Evolutionary conservation across 176 grass and related monocot genomes (phyloP).

Genomic region (Alopecurus myosuroides): DNA sequence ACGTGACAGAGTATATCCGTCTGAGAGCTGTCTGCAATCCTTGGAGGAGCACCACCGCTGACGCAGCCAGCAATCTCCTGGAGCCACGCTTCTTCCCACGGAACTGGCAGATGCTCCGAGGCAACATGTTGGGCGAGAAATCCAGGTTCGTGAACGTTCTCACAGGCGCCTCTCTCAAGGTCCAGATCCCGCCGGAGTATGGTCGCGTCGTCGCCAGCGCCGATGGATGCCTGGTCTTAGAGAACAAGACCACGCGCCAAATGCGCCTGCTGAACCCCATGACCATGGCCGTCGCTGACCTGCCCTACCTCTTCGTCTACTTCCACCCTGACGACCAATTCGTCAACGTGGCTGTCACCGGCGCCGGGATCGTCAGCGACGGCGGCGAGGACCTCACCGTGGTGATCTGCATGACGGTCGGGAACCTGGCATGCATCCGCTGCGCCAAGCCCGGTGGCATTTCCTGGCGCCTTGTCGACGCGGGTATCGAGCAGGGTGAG

Average conservation of each 20-base stretch:
- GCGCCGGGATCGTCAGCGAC: neutral
- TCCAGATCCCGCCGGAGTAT: neutral
- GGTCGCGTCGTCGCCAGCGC: neutral
- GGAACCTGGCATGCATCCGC: neutral
- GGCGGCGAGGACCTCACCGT: neutral
- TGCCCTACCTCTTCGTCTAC: neutral
- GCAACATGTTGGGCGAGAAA: neutral
- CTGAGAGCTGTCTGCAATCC: neutral
- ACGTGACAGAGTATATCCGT: neutral
- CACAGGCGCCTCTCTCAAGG: neutral
- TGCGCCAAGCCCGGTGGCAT: neutral
- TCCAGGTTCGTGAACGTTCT: neutral
- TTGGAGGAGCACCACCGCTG: neutral
- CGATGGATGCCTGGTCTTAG: neutral
- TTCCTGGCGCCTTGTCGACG: neutral
- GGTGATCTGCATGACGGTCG: neutral
- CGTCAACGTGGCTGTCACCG: neutral
- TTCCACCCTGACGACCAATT: neutral
- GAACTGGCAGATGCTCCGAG: neutral
- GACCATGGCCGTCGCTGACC: neutral
- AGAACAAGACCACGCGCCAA: neutral
- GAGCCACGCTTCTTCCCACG: neutral
- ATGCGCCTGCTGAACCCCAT: neutral
- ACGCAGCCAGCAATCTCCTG: neutral
- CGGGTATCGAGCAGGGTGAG: neutral